Evolutionary conservation across 805 yeast species (phyloP).

Genomic region (Saturnispora besseyi): DNA sequence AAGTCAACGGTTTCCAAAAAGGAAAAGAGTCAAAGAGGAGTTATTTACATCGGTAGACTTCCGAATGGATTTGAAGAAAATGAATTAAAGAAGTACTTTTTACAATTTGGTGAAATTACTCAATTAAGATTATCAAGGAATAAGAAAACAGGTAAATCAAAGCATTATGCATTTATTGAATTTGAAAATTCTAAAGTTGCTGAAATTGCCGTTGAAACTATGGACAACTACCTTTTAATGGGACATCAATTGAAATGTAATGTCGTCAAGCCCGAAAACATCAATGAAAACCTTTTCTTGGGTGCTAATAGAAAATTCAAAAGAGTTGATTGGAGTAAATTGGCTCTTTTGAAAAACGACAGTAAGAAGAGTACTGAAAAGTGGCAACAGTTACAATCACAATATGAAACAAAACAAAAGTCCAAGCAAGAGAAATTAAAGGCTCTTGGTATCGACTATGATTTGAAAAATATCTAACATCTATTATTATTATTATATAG

Average conservation of each 20-base stretch:
- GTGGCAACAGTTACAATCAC: slow-evolving; percentile 46
- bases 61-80: slow-evolving; percentile 89
- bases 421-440: slow-evolving; percentile 42
- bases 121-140: slow-evolving; percentile 78
- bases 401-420: slow-evolving; percentile 33
- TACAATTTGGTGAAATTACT: slow-evolving; percentile 81
- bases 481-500: not conserved
- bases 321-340: slow-evolving; percentile 50
- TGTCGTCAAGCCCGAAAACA: slow-evolving; percentile 45
- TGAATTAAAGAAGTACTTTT: slow-evolving; percentile 70
- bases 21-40: slow-evolving; percentile 33
- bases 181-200: slow-evolving; percentile 71
- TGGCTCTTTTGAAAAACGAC: slow-evolving; percentile 45
- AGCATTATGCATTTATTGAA: slow-evolving; percentile 88
- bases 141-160: slow-evolving; percentile 82
- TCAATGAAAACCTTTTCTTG: slow-evolving; percentile 49
- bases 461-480: slow-evolving; percentile 18
- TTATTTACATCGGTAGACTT: slow-evolving; percentile 81
- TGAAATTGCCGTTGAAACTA: slow-evolving; percentile 82
- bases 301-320: slow-evolving; percentile 49
- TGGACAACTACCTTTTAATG: slow-evolving; percentile 87
- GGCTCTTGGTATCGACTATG: slow-evolving; percentile 51
- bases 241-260: slow-evolving; percentile 72
- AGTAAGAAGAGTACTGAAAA: slow-evolving; percentile 46
- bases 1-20: slow-evolving; percentile 1